Conservation (phyloP, 371 early-diverging fungal species). For the Mortierella sp. region DNA sequence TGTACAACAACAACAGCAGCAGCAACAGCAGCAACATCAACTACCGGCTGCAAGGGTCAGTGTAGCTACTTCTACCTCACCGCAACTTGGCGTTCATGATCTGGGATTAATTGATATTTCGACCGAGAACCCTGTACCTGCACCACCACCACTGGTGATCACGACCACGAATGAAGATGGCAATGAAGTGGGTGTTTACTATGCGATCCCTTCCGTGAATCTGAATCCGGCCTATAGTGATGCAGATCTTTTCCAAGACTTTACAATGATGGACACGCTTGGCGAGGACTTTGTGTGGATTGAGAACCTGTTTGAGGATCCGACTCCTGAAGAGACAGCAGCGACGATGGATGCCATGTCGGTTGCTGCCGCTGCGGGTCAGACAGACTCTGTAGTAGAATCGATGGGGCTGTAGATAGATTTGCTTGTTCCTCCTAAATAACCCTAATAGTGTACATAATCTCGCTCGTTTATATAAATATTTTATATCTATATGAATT, state of each 20-base stretch:
- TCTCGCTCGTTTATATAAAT: background rate
- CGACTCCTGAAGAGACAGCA: slow-evolving; percentile 33
- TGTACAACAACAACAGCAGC: slow-evolving; percentile 17
- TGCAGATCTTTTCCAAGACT: slow-evolving; percentile 46
- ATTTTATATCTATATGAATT: background rate
- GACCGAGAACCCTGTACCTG: background rate
- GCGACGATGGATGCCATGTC: slow-evolving; percentile 47
- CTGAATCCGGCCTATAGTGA: slow-evolving; percentile 42
- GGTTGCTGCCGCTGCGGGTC: slow-evolving; percentile 42
- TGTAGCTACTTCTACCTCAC: slow-evolving; percentile 40
- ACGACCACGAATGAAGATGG: slow-evolving; percentile 49
- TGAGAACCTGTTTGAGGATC: slow-evolving; percentile 50
- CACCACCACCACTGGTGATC: slow-evolving; percentile 43
- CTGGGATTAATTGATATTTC: slow-evolving; percentile 1
- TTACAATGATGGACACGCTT: slow-evolving; percentile 46
- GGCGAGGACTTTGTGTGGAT: slow-evolving; percentile 53
- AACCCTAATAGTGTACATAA: slow-evolving; percentile 1
- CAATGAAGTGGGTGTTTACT: slow-evolving; percentile 46
- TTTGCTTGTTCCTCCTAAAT: background rate
- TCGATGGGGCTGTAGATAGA: background rate
- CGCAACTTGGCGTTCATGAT: slow-evolving; percentile 25
- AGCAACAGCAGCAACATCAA: slow-evolving; percentile 10
- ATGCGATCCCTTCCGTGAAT: slow-evolving; percentile 38
- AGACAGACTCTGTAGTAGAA: background rate
- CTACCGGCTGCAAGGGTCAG: slow-evolving; percentile 7